Evolutionary conservation across 129 eudicot genomes (phyloP).

Genomic region (Centrapalus pauciflorus): DNA sequence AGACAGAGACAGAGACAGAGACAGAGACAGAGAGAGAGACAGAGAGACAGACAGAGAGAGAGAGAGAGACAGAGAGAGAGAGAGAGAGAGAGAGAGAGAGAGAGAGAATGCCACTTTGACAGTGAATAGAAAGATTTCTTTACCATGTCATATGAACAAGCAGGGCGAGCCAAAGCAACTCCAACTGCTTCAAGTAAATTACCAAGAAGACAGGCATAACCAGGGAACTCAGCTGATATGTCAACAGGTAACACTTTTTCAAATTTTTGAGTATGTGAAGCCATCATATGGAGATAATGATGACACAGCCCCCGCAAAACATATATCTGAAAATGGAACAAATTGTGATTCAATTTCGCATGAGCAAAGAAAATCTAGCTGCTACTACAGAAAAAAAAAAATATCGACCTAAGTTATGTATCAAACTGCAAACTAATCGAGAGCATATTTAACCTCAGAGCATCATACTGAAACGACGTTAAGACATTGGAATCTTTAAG

Average conservation of each 20-base stretch:
- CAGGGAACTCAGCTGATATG: constrained; percentile 69
- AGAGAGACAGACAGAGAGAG: too few species aligned
- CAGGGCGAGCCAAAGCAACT: constrained; percentile 59
- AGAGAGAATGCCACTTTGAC: neutral
- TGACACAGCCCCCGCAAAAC: constrained; percentile 45
- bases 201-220: constrained; percentile 94
- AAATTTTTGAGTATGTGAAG: constrained; percentile 42
- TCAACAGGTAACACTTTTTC: constrained; percentile 62
- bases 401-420: neutral
- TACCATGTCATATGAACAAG: constrained; percentile 71
- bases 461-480: constrained; percentile 3
- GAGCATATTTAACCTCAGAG: neutral
- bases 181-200: constrained; percentile 75
- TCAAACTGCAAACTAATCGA: neutral
- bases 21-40: too few species aligned
- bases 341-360: constrained; percentile 10
- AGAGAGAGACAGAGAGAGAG: too few species aligned
- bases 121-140: constrained; percentile 8
- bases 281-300: constrained; percentile 72
- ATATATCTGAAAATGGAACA: constrained; percentile 46
- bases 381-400: neutral
- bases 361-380: constrained; percentile 9
- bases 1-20: too few species aligned
- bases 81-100: too few species aligned
- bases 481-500: neutral